phyloP scores from a whole-genome alignment of 202 grass and related monocot species.

The Panicum hallii region DNA sequence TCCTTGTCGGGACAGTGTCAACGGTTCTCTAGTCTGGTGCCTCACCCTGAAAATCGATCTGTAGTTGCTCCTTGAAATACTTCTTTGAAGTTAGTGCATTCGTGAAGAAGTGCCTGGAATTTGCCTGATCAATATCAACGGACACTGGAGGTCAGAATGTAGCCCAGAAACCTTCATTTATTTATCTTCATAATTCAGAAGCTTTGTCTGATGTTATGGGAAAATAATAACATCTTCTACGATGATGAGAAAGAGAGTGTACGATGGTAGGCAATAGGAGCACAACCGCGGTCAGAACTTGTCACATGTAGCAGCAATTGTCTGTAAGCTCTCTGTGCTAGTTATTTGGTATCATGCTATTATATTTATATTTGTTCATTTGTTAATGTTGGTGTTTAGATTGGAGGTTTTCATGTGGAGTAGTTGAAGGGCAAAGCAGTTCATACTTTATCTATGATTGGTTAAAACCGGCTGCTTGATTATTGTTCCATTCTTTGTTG shows the following conservation, averaged over 20 bases:
- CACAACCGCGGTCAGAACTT: neutral
- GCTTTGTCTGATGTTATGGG: neutral
- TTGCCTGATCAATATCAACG: neutral
- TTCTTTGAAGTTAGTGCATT: neutral
- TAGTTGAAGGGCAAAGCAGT: neutral
- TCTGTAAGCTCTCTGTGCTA: neutral
- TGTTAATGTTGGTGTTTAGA: neutral
- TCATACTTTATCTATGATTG: neutral
- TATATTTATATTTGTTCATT: constrained; percentile 1
- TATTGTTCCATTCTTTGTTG: neutral
- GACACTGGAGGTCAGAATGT: neutral
- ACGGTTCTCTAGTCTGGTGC: neutral
- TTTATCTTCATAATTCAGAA: neutral
- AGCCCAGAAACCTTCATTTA: neutral
- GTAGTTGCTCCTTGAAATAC: neutral
- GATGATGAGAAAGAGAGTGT: neutral
- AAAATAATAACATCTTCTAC: neutral
- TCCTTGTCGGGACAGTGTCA: neutral
- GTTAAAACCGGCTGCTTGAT: constrained; percentile 1
- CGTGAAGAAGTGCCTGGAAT: neutral
- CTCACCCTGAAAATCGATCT: neutral
- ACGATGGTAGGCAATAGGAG: neutral
- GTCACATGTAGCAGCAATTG: neutral
- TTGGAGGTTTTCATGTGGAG: neutral
- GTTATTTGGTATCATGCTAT: neutral